Evolutionary conservation across 345 rosid species (phyloP), one percentile per base, ranked within the genome.

Genomic region (Geranium brycei): DNA sequence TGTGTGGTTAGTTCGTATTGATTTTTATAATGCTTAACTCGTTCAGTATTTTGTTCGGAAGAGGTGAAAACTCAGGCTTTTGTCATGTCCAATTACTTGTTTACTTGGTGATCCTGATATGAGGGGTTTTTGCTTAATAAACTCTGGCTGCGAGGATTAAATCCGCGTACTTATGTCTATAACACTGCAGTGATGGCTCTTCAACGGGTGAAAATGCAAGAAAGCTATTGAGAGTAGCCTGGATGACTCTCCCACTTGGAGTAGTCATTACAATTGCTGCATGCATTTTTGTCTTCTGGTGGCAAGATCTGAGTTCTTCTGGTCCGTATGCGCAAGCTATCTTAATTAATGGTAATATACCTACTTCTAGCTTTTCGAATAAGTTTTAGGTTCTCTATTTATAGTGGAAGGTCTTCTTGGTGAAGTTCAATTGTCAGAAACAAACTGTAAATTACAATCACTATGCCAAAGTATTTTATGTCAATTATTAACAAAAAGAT

Each of bases 241-340:
- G 95, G 95, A 67, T 87, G 72, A 81, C 89, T 59, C 66, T 85
- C 51, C 97, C 96, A 1, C 81, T 72, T 51, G 75, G 75, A 59
- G 65, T 88, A 70, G 62, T 79, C 61, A 76, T 84, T 53, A 87
- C 95, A 0, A 63, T 74, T 73, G 78, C 79, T 55, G 89, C 75
- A n/a, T 66, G 67, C 30, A 62, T 32, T 41, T 41, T 67, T 57
- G 84, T 93, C 62, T 81, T 90, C 47, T 84, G 96, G 96, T 90
- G 91, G 97, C 91, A 88, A 72, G 87, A 81, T 72, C 79, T 87
- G 69, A 77, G 74, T 69, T 69, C 60, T 67, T 78, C 87, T 41
- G 79, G 83, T 38, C 78, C 91, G 19, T 86, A 87, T 69, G 91
- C 83, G 0, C 86, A 78, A 61, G 97, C 95, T 57, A 87, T 95